Conservation (phyloP, 441 rosid genomes). For the Populus hybrid region DNA sequence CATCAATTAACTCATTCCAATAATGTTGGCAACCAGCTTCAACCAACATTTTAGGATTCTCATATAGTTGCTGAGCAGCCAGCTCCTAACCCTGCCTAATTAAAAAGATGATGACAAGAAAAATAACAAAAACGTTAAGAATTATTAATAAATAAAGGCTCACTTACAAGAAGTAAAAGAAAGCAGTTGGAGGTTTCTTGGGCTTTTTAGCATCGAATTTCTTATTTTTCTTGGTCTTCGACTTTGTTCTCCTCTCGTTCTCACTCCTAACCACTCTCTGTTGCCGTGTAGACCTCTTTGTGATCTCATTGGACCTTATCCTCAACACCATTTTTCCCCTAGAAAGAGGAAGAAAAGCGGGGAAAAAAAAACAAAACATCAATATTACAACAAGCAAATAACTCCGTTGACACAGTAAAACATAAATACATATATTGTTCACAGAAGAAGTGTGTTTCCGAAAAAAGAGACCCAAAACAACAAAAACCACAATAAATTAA, state of each 20-base stretch:
- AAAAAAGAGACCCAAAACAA: background rate
- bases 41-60: background rate
- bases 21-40: background rate
- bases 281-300: slow-evolving; percentile 35
- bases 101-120: background rate
- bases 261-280: slow-evolving; percentile 25
- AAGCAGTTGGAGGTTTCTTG: slow-evolving; percentile 94
- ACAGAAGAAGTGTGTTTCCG: background rate
- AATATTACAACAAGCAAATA: background rate
- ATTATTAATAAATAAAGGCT: background rate
- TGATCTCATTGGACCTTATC: slow-evolving; percentile 29
- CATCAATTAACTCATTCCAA: background rate
- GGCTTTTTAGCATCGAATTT: slow-evolving; percentile 65
- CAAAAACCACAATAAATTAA: background rate
- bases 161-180: slow-evolving; percentile 80
- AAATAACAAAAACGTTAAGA: background rate
- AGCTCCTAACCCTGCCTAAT: background rate
- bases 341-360: background rate
- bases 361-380: too few species aligned
- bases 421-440: background rate
- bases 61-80: background rate
- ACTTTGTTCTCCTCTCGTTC: slow-evolving; percentile 30
- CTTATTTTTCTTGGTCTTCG: slow-evolving; percentile 37
- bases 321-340: slow-evolving; percentile 40
- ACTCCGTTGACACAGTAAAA: background rate